Evolutionary conservation across 202 grass and related monocot genomes (phyloP).

Genomic region (Saccharum hybrid): DNA sequence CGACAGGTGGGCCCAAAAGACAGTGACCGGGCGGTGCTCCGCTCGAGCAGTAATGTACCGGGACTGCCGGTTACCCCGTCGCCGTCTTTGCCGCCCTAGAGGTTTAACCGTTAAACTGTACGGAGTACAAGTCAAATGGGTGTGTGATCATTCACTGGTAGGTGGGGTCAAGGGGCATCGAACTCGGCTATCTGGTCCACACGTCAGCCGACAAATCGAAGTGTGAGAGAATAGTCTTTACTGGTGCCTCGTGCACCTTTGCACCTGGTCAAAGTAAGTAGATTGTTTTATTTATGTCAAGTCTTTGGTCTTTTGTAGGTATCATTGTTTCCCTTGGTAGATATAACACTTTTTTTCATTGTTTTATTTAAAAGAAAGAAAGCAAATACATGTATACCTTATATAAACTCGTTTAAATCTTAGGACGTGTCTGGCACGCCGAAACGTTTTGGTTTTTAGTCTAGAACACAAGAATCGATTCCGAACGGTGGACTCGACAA

Average conservation of each 20-base stretch:
- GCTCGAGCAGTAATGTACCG: conserved; percentile 18
- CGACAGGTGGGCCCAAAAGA: conserved; percentile 35
- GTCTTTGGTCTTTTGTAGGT: too few species aligned
- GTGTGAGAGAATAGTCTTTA: background rate
- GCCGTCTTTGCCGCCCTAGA: conserved; percentile 32
- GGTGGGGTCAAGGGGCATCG: background rate
- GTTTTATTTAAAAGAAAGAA: too few species aligned
- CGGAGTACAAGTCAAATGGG: background rate
- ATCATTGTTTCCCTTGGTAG: too few species aligned
- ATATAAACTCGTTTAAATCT: too few species aligned
- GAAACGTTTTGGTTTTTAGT: too few species aligned
- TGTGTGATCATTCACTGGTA: background rate
- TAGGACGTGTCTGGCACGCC: too few species aligned
- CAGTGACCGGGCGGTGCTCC: conserved; percentile 25
- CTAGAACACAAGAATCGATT: too few species aligned
- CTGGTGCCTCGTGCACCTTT: background rate
- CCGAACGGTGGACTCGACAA: too few species aligned
- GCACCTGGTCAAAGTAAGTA: background rate
- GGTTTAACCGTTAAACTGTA: conserved; percentile 26
- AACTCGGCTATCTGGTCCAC: background rate
- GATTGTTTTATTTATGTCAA: too few species aligned
- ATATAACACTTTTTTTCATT: too few species aligned
- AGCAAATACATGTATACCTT: too few species aligned
- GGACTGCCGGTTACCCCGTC: background rate
- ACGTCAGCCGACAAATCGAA: background rate